Percentiles rank a stretch among this genome's conserved stretches.
Evolutionary conservation across 495 filamentous ascomycete genomes (phyloP).

Genomic region (Xylaria bambusicola): DNA sequence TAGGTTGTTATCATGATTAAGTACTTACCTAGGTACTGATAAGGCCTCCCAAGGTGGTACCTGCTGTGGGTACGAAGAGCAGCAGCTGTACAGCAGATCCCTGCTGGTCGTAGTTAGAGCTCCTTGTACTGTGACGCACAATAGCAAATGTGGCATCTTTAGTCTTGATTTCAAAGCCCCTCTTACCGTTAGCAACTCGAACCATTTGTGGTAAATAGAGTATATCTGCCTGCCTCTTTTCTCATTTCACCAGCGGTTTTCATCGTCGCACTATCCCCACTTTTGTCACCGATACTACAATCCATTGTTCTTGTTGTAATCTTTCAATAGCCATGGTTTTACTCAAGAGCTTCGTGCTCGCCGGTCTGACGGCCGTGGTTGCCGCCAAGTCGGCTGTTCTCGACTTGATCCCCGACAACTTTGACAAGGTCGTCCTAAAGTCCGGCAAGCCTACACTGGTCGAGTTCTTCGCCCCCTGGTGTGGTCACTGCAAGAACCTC

Average conservation of each 20-base stretch:
- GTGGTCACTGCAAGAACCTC: slow-evolving; percentile 97
- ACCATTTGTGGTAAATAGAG: background rate
- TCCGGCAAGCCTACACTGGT: slow-evolving; percentile 95
- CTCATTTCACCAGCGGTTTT: background rate
- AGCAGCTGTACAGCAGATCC: slow-evolving; percentile 11
- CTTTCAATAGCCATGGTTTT: slow-evolving; percentile 46
- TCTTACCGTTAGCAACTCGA: slow-evolving; percentile 1
- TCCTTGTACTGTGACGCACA: slow-evolving; percentile 15
- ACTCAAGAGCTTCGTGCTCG: slow-evolving; percentile 55
- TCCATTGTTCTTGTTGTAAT: background rate
- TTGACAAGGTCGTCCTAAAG: slow-evolving; percentile 84
- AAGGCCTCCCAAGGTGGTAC: too few species aligned
- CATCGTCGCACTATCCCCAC: background rate
- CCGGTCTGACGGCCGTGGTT: slow-evolving; percentile 46
- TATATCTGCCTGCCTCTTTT: background rate
- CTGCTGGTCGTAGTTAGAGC: slow-evolving; percentile 11
- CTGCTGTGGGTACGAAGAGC: too few species aligned
- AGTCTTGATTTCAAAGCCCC: slow-evolving; percentile 31
- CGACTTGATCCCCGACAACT: slow-evolving; percentile 86
- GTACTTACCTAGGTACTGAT: too few species aligned
- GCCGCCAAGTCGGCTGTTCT: slow-evolving; percentile 67
- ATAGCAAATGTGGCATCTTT: slow-evolving; percentile 29
- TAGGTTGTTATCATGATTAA: too few species aligned
- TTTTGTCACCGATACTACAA: background rate
- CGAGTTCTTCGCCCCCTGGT: slow-evolving; percentile 99